Conservation (phyloP, 2,329 filamentous ascomycete species). For the Penicillium vulpinum region DNA sequence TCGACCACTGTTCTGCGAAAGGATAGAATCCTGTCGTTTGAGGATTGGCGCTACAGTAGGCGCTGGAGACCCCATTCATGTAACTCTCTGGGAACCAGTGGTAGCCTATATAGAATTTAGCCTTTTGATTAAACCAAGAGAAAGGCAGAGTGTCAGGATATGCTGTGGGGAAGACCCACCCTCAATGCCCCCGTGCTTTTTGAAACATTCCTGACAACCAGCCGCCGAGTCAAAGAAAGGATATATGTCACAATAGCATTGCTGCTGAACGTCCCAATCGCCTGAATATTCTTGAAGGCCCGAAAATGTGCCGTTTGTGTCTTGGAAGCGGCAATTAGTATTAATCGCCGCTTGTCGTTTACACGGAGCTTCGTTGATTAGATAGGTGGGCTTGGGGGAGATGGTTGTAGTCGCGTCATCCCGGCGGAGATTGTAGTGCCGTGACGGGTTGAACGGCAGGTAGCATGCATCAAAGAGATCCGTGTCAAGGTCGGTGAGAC, state of each 20-base stretch:
- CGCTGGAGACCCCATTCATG: not conserved
- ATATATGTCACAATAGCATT: not conserved
- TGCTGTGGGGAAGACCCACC: not conserved
- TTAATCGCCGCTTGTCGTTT: not conserved
- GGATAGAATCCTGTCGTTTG: not conserved
- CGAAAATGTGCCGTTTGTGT: not conserved
- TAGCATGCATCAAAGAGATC: not conserved
- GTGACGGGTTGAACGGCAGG: not conserved
- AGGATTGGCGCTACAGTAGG: not conserved
- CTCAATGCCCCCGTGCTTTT: not conserved
- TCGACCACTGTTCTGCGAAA: not conserved
- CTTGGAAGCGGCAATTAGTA: not conserved
- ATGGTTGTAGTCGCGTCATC: not conserved
- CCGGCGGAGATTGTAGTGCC: not conserved
- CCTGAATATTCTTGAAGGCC: not conserved
- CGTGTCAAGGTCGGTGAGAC: not conserved
- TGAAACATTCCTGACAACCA: not conserved
- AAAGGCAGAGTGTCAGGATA: too few species aligned
- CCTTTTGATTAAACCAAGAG: not conserved
- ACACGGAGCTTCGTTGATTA: not conserved
- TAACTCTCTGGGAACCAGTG: not conserved
- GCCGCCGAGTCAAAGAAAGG: not conserved
- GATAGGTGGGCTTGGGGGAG: not conserved
- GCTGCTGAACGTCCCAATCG: not conserved
- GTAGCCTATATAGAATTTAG: not conserved